Evolutionary conservation across 345 rosid species (phyloP), one percentile per base, ranked within the genome.

Genomic region (Bruguiera gymnorhiza): DNA sequence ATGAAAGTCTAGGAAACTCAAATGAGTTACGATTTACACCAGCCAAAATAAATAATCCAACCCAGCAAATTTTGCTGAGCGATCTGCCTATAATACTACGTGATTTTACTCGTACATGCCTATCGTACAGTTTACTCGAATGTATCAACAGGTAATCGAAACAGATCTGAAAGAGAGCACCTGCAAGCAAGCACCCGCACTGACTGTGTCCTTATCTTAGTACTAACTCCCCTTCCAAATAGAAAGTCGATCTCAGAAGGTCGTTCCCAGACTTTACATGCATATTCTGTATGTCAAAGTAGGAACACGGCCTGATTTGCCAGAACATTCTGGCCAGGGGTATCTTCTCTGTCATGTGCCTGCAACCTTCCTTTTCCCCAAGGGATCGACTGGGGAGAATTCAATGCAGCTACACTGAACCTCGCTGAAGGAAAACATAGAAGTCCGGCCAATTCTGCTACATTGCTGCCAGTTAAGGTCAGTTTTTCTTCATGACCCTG

Each of bases 391-490:
- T 13, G 37, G 50, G 18, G 51, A 32, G 9, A 15, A 13, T 55
- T 27, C 51, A 34, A 20, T 62, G 37, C 56, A 50, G 0, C 32
- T 54, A 27, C 16, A n/a, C 20, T 0, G 55, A 26, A 61, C 43
- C 19, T 18, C 60, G 20, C 60, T 15, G 11, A 56, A 29, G 26
- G 30, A 54, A 69, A 19, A 36, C 26, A 70, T 24, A 30, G 37
- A 32, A 26, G 31, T 37, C 50, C 59, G 32, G 54, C 32, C 57
- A 37, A 19, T 70, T 65, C 71, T 19, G 23, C 11, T 29, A 21
- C 46, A 11, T 72, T 30, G 70, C 16, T 66, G 66, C 56, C 62
- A 69, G 73, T 78, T 81, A 34, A 6, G 29, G 60, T 65, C 56
- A 6, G 70, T 37, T 34, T 13, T 31, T 36, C 50, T 52, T 34